Evolutionary conservation across 176 grass and related monocot genomes (phyloP), one percentile per base, ranked within the genome.

Genomic region (Avena atlantica): DNA sequence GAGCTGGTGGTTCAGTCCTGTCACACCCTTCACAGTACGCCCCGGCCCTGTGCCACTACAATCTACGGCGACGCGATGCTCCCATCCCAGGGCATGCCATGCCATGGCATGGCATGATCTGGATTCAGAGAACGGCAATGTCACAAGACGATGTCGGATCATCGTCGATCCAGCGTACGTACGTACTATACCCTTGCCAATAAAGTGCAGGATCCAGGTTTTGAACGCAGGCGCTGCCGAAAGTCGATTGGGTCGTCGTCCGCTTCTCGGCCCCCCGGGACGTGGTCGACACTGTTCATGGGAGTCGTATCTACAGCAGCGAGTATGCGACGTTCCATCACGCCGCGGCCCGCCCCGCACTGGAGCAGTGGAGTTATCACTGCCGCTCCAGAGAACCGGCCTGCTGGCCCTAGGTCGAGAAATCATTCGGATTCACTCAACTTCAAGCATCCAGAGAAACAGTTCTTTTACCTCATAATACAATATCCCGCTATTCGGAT

Each of bases 171-270:
- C 66, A 70, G 34, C 24, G 63, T 66, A 12, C 12, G 61, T 15
- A 25, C 60, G 57, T 12, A 67, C 64, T 70, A 10, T 2, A 34
- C 45, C 45, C 8, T 42, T 69, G 67, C 67, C 50, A 10, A 52
- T 77, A 56, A 77, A 77, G 74, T 12, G 74, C 51, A 77, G 74
- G 27, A 77, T 77, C 74, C 74, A 77, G 50, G 50, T 77, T 77
- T 77, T 19, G 74, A 56, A 52, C 74, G 74, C 17, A 36, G 25
- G 50, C 74, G 50, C 25, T 56, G 50, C 50, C 74, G 25, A 56
- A 56, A 77, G 50, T 19, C 5, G 24, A 77, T 77, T 77, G 74
- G 74, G 25, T 31, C 74, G 25, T 56, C 74, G 40, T 34, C 50
- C 15, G 25, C 49, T 2, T 53, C 49, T 29, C 48, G 73, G 72